Conservation (phyloP, 257 asterid species). For the Scutellaria baicalensis region DNA sequence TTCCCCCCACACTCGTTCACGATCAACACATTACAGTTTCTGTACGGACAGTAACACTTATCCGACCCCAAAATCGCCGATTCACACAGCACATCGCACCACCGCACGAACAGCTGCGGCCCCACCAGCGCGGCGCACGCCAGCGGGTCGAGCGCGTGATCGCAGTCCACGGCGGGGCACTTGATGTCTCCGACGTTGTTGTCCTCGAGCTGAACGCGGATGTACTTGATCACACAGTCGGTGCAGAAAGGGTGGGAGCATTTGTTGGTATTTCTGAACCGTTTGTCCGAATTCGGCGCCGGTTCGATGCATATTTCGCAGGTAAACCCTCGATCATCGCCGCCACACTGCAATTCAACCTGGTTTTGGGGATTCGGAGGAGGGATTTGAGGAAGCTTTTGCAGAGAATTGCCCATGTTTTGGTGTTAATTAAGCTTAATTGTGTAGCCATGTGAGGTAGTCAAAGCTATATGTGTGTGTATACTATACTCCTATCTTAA, state of each 20-base stretch:
- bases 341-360: background rate
- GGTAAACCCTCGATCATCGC: conserved; percentile 23
- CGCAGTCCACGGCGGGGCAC: conserved; percentile 59
- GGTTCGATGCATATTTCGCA: conserved; percentile 71
- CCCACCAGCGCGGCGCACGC: conserved; percentile 35
- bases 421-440: background rate
- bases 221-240: conserved; percentile 58
- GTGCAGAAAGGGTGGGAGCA: conserved; percentile 64
- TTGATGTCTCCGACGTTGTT: conserved; percentile 36
- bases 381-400: conserved; percentile 13
- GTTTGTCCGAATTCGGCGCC: background rate
- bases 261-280: conserved; percentile 9
- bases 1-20: conserved; percentile 67
- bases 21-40: conserved; percentile 43
- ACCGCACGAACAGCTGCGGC: conserved; percentile 38
- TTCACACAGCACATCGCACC: conserved; percentile 72
- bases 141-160: conserved; percentile 42
- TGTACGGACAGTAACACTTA: conserved; percentile 50
- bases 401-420: conserved; percentile 27
- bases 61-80: conserved; percentile 28
- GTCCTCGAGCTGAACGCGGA: conserved; percentile 52
- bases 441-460: background rate
- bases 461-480: background rate
- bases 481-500: background rate
- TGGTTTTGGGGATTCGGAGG: background rate